A percentile compares a stretch with the other conserved stretches of the same genome.
Evolutionary conservation across 2,329 filamentous ascomycete species (phyloP).

Genomic region (Phaeosphaeriaceae sp.): DNA sequence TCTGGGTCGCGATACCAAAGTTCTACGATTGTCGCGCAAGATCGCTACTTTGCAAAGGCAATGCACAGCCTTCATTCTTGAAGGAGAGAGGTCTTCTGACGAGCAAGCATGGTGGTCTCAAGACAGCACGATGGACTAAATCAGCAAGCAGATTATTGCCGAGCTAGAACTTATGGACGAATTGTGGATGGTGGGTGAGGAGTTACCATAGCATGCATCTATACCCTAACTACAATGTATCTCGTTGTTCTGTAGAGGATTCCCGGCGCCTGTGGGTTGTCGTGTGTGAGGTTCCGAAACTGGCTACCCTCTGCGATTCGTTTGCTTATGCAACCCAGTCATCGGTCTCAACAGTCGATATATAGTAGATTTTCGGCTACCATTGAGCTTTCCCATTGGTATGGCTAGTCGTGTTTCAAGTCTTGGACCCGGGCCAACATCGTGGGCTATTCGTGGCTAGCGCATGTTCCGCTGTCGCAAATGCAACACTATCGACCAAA

Average conservation of each 20-base stretch:
- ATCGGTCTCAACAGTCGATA: neutral
- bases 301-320: neutral
- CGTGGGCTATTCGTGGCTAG: constrained; percentile 1
- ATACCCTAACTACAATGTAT: neutral
- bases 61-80: constrained; percentile 6
- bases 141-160: neutral
- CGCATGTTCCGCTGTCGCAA: neutral
- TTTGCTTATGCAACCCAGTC: neutral
- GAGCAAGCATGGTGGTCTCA: constrained; percentile 12
- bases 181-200: neutral
- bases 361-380: neutral
- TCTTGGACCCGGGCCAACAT: neutral
- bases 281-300: too few species aligned
- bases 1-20: neutral
- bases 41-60: constrained; percentile 9
- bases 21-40: neutral
- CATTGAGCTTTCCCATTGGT: neutral
- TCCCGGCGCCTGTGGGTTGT: too few species aligned
- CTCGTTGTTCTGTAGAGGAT: neutral
- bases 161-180: neutral
- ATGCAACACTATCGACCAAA: neutral
- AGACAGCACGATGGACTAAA: constrained; percentile 1
- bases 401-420: neutral
- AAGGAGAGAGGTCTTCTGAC: neutral
- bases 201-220: neutral